Evolutionary conservation across 1,284 basidiomycete genomes (phyloP).

Genomic region (Tilletiaria anomala): DNA sequence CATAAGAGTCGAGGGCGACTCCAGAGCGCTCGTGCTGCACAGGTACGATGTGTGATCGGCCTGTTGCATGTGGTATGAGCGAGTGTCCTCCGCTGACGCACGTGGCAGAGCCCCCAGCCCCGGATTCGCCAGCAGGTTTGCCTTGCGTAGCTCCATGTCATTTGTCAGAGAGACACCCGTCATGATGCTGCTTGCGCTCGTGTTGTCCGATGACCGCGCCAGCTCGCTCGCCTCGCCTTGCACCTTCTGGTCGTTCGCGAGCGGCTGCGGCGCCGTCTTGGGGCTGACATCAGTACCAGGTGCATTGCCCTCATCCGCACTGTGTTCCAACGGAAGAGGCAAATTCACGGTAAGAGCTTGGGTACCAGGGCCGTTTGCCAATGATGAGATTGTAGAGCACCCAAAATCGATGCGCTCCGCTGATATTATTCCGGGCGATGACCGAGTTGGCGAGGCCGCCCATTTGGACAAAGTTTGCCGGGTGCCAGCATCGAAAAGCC

Average conservation of each 20-base stretch:
- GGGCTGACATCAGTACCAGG: neutral
- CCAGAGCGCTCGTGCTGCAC: neutral
- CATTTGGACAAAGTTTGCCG: constrained; percentile 21
- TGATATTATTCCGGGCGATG: neutral
- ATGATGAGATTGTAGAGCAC: too few relatives aligned
- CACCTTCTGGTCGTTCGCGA: too few relatives aligned
- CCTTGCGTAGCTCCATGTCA: too few relatives aligned
- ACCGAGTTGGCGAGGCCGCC: constrained; percentile 6
- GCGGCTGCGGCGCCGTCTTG: too few relatives aligned
- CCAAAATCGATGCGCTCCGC: too few relatives aligned
- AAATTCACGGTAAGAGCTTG: neutral
- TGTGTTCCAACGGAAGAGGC: neutral
- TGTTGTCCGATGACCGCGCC: too few relatives aligned
- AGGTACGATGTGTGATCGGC: neutral
- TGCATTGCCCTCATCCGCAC: neutral
- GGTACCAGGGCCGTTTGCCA: neutral
- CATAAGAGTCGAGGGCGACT: neutral
- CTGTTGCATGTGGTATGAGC: neutral
- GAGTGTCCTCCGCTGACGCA: constrained; percentile 1
- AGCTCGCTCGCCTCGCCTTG: too few relatives aligned
- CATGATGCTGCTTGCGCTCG: too few relatives aligned
- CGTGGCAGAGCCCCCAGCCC: neutral
- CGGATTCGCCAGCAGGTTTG: neutral
- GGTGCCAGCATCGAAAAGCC: constrained; percentile 26
- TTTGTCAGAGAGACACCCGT: too few relatives aligned